phyloP scores from a whole-genome alignment of 2,329 filamentous ascomycete genomes.

The Colletotrichum siamense region DNA sequence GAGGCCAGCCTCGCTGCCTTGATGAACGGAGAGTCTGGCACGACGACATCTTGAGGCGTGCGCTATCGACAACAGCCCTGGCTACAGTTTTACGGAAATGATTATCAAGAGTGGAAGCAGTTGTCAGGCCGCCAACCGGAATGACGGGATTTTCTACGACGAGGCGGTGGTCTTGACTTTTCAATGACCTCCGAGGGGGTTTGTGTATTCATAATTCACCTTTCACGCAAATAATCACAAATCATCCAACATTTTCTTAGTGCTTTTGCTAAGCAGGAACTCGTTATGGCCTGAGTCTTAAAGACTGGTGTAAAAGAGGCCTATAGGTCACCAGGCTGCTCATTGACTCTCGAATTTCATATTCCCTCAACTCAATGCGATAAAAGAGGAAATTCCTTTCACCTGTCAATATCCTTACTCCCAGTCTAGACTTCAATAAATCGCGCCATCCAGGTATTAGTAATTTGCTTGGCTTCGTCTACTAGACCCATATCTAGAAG shows the following conservation, averaged over 20 bases:
- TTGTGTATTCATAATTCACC: not conserved
- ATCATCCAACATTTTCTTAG: not conserved
- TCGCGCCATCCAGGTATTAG: slow-evolving; percentile 65
- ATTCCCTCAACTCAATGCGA: not conserved
- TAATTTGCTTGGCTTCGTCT: slow-evolving; percentile 64
- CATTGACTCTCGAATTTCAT: not conserved
- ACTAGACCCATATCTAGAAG: slow-evolving; percentile 61
- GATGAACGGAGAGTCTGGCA: slow-evolving; percentile 6
- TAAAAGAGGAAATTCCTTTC: not conserved
- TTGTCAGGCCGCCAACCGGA: not conserved
- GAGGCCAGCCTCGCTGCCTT: slow-evolving; percentile 11
- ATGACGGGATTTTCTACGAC: fast-evolving
- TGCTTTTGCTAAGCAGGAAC: not conserved
- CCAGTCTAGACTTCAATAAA: slow-evolving; percentile 44
- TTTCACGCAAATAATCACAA: not conserved
- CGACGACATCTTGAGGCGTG: not conserved
- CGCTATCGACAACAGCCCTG: not conserved
- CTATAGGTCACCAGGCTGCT: not conserved
- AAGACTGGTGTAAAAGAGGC: not conserved
- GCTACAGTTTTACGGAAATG: not conserved
- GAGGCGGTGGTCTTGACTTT: not conserved
- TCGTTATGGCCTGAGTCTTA: not conserved
- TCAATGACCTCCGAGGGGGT: not conserved
- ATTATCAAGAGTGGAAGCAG: not conserved
- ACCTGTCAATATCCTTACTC: fast-evolving